These are phyloP conservation scores for Adansonia grandidieri DNA, from an alignment of 441 rosid genomes.

Conservation along the genomic window DNA sequence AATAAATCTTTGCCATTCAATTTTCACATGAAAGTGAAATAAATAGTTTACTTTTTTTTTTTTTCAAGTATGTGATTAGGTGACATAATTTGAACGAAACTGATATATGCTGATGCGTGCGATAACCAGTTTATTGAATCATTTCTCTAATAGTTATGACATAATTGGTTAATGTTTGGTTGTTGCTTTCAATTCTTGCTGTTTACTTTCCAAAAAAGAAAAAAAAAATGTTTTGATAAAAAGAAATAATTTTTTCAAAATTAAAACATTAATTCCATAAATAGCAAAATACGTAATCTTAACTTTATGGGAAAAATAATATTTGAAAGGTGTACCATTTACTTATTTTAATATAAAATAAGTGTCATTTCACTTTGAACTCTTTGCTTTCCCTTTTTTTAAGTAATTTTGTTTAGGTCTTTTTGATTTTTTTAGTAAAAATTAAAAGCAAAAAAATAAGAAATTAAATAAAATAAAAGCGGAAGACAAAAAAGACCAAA, in stretches of 20 bases:
- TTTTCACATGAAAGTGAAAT: neutral
- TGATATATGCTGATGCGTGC: neutral
- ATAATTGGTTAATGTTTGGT: neutral
- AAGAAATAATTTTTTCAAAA: neutral
- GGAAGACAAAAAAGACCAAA: neutral
- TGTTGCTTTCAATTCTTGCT: neutral
- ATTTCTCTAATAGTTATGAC: neutral
- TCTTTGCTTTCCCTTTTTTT: neutral
- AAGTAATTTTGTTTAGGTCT: neutral
- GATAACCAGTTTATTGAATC: neutral
- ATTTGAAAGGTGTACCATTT: neutral
- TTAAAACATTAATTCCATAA: neutral
- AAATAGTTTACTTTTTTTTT: neutral
- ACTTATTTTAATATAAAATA: neutral
- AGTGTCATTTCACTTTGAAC: neutral
- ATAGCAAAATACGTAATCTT: neutral
- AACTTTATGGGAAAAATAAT: neutral
- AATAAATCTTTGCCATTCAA: neutral
- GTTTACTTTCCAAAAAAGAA: neutral
- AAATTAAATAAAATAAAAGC: neutral
- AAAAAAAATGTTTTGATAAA: neutral
- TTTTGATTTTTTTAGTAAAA: neutral
- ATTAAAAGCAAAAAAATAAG: neutral
- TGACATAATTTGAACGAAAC: neutral
- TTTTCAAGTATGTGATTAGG: neutral